phyloP scores from a whole-genome alignment of 345 rosid genomes.

The Balakata baccata region DNA sequence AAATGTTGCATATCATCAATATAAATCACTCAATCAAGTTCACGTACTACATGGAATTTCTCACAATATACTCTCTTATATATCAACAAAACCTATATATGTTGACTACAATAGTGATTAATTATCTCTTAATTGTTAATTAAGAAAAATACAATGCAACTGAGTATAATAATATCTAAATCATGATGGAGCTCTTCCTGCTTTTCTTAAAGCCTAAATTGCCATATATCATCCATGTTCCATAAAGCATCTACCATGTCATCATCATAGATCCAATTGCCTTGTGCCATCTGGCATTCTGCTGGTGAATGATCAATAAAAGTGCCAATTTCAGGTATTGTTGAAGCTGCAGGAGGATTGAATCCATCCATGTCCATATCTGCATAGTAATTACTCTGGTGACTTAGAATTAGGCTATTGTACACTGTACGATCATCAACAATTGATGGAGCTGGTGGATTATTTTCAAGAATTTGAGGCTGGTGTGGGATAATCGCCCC shows the following conservation, averaged over 20 bases:
- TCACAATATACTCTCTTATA: background rate
- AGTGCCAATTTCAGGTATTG: conserved; percentile 21
- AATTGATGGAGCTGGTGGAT: conserved; percentile 12
- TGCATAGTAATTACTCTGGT: conserved; percentile 26
- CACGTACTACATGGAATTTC: background rate
- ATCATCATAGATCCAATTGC: conserved; percentile 16
- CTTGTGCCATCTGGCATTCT: conserved; percentile 35
- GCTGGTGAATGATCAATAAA: conserved; percentile 18
- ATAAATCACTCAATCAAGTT: background rate
- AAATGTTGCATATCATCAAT: background rate
- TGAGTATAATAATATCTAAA: conserved; percentile 6
- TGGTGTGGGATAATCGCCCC: conserved; percentile 24
- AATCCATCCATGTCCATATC: conserved; percentile 23
- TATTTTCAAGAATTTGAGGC: conserved; percentile 30
- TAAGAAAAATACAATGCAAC: conserved; percentile 8
- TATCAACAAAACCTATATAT: background rate
- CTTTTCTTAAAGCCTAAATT: conserved; percentile 4
- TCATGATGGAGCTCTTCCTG: conserved; percentile 18
- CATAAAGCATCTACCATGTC: conserved; percentile 21
- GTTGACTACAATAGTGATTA: conserved; percentile 9
- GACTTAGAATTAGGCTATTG: conserved; percentile 20
- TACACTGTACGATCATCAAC: conserved; percentile 13
- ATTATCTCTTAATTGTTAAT: background rate
- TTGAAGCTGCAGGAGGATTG: background rate
- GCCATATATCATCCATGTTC: conserved; percentile 31